These are phyloP conservation scores for Saccharomycopsis crataegensis DNA, from an alignment of 1,139 yeast genomes.

Conservation along the genomic window DNA sequence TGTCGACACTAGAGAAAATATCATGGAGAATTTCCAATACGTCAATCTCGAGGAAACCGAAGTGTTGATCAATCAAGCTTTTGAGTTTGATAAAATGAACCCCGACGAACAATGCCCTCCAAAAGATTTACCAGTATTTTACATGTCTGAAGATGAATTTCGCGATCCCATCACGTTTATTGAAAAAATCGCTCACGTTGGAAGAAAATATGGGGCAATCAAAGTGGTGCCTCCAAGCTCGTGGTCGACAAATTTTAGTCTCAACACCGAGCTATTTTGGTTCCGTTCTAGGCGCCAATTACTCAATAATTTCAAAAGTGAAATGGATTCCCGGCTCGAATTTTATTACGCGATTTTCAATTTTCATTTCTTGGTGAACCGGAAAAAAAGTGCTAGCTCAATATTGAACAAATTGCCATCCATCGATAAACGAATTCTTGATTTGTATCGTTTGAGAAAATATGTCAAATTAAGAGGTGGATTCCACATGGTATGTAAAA, in stretches of 20 bases:
- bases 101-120: constrained; percentile 1
- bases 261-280: constrained; percentile 48
- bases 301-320: constrained; percentile 32
- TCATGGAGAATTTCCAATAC: constrained; percentile 17
- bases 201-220: constrained; percentile 60
- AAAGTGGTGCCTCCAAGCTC: constrained; percentile 52
- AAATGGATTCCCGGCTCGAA: constrained; percentile 28
- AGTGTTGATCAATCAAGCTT: constrained; percentile 12
- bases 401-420: constrained; percentile 36
- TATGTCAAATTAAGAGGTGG: constrained; percentile 55
- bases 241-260: constrained; percentile 34
- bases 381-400: constrained; percentile 20
- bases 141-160: constrained; percentile 38
- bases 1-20: constrained; percentile 16
- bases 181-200: constrained; percentile 40
- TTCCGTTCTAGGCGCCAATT: constrained; percentile 51
- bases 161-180: constrained; percentile 46
- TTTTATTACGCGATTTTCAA: constrained; percentile 30
- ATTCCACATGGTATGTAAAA: constrained; percentile 43
- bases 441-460: constrained; percentile 43
- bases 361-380: constrained; percentile 27
- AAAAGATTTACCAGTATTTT: constrained; percentile 36
- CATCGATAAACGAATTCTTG: constrained; percentile 50
- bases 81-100: not conserved
- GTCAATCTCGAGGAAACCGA: constrained; percentile 15